A percentile compares a stretch with the other conserved stretches of the same genome.
phyloP scores from a whole-genome alignment of 1,284 basidiomycete genomes.

The Salmacisia buchloeana region DNA sequence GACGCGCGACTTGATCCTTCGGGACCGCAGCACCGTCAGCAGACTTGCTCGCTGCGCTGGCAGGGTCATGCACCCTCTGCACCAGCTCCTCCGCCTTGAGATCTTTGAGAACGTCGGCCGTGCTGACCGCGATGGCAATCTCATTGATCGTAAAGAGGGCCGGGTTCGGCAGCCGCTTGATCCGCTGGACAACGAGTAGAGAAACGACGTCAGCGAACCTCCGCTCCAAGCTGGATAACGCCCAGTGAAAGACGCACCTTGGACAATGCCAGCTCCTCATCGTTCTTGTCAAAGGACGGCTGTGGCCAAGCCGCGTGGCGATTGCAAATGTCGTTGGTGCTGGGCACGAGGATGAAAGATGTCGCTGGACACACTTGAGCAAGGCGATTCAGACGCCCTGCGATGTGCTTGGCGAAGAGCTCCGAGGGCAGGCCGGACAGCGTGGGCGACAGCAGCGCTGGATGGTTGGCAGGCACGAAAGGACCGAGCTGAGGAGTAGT shows the following conservation, averaged over 20 bases:
- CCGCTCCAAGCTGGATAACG: not conserved
- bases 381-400: constrained; percentile 60
- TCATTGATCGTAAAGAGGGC: constrained; percentile 77
- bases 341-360: constrained; percentile 71
- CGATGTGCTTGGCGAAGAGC: constrained; percentile 68
- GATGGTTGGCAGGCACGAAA: constrained; percentile 74
- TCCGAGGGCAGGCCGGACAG: constrained; percentile 62
- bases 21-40: constrained; percentile 53
- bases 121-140: constrained; percentile 69
- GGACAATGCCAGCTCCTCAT: constrained; percentile 24
- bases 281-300: constrained; percentile 60
- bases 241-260: constrained; percentile 9
- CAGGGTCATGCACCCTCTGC: constrained; percentile 58
- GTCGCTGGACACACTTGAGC: constrained; percentile 64
- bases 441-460: constrained; percentile 67
- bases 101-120: constrained; percentile 82
- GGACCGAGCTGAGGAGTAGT: constrained; percentile 72
- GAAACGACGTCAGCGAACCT: not conserved
- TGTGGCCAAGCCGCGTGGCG: constrained; percentile 83
- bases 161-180: constrained; percentile 80
- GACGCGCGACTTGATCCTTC: constrained; percentile 69
- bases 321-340: constrained; percentile 72
- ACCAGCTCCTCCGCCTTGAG: constrained; percentile 76
- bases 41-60: constrained; percentile 19
- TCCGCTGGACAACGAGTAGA: constrained; percentile 54